Conservation (phyloP, 108 stramenopile genomes). For the Discostella stelligeroides region DNA sequence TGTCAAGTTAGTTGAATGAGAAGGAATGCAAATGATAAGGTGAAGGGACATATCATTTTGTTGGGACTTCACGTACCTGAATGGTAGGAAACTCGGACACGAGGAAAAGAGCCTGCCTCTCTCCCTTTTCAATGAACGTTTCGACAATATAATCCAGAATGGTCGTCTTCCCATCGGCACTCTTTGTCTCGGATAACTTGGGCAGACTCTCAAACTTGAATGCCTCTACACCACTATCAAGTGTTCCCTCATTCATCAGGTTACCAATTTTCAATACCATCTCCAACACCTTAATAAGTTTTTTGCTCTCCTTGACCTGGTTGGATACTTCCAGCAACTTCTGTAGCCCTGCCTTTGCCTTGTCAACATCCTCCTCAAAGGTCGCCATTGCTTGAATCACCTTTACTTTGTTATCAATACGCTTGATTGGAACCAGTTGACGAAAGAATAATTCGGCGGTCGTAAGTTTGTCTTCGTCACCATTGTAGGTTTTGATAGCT, state of each 20-base stretch:
- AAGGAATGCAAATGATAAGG: background rate
- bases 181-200: conserved; percentile 91
- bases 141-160: conserved; percentile 92
- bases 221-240: conserved; percentile 80
- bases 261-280: conserved; percentile 92
- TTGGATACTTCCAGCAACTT: conserved; percentile 69
- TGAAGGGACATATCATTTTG: background rate
- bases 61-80: conserved; percentile 39
- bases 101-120: conserved; percentile 62
- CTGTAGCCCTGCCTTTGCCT: conserved; percentile 56
- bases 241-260: conserved; percentile 91
- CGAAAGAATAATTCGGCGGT: conserved; percentile 84
- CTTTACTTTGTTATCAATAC: conserved; percentile 78
- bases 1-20: background rate
- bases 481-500: conserved; percentile 71
- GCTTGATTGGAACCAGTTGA: conserved; percentile 66
- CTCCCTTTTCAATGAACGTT: conserved; percentile 73
- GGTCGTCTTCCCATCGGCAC: conserved; percentile 90
- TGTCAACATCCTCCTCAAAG: conserved; percentile 64
- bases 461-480: conserved; percentile 60
- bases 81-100: conserved; percentile 68
- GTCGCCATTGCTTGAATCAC: conserved; percentile 78
- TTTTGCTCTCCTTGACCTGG: conserved; percentile 79
- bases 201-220: conserved; percentile 95
- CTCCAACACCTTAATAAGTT: conserved; percentile 78